Conservation (phyloP, 208 protist genomes). For the Wallacemonas collosoma region DNA sequence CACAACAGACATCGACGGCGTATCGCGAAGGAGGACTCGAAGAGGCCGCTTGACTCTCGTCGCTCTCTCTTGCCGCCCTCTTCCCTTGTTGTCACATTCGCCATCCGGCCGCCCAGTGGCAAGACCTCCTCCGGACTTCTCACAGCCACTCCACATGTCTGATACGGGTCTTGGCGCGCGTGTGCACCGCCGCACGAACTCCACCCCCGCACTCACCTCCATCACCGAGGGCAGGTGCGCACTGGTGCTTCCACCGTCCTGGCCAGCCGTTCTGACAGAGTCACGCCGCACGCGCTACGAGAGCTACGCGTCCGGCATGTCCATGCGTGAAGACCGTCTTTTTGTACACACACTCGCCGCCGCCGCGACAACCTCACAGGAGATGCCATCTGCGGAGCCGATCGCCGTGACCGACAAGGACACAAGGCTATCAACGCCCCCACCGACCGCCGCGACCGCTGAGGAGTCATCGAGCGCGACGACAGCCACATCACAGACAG, state of each 20-base stretch:
- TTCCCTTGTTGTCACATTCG: constrained; percentile 6
- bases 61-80: not conserved
- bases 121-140: too few species aligned
- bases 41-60: not conserved
- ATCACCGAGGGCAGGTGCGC: constrained; percentile 17
- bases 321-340: constrained; percentile 17
- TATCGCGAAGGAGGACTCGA: too few species aligned
- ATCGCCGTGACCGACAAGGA: too few species aligned
- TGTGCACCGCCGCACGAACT: constrained; percentile 34
- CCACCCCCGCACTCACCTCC: constrained; percentile 30
- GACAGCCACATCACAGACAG: not conserved
- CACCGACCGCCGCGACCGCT: too few species aligned
- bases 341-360: not conserved
- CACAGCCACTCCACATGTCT: not conserved
- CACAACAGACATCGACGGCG: too few species aligned
- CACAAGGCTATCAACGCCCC: too few species aligned
- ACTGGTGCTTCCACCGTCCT: constrained; percentile 31
- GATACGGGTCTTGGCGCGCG: not conserved
- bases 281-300: constrained; percentile 18
- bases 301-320: constrained; percentile 21
- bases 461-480: not conserved
- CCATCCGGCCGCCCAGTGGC: too few species aligned
- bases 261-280: constrained; percentile 21
- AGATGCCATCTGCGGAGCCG: not conserved
- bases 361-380: not conserved